phyloP scores from a whole-genome alignment of 2,329 filamentous ascomycete genomes.

The Blumeria graminis region DNA sequence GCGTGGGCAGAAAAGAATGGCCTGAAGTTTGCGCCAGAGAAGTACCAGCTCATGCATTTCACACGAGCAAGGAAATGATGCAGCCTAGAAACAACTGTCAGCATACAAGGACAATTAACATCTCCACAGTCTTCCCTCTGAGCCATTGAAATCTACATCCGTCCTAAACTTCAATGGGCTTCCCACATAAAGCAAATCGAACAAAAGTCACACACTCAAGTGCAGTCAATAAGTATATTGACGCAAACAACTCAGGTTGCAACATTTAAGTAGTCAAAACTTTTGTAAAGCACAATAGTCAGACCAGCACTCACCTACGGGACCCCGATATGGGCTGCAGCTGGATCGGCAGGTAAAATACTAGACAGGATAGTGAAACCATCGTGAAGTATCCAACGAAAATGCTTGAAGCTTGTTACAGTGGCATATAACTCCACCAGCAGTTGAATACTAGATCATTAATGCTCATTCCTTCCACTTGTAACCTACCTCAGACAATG shows the following conservation, averaged over 20 bases:
- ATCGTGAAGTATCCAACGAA: background rate
- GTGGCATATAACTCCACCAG: background rate
- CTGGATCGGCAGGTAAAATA: background rate
- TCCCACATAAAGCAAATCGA: background rate
- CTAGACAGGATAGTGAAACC: background rate
- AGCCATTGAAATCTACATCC: background rate
- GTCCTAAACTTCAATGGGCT: background rate
- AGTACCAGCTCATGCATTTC: background rate
- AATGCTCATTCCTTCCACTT: background rate
- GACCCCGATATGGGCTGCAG: background rate
- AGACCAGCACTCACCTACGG: background rate
- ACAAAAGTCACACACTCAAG: background rate
- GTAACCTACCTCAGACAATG: background rate
- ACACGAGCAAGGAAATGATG: background rate
- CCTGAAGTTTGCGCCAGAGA: background rate
- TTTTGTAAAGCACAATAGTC: background rate
- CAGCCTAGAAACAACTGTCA: background rate
- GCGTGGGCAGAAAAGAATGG: background rate
- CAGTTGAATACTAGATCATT: background rate
- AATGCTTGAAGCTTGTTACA: background rate
- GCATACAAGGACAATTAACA: background rate
- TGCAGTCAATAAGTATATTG: background rate
- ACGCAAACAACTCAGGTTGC: background rate
- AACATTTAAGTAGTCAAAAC: background rate
- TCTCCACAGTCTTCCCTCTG: background rate